Evolutionary conservation across 805 yeast genomes (phyloP), one percentile per base, ranked within the genome.

Genomic region (Monosporozyma unispora): DNA sequence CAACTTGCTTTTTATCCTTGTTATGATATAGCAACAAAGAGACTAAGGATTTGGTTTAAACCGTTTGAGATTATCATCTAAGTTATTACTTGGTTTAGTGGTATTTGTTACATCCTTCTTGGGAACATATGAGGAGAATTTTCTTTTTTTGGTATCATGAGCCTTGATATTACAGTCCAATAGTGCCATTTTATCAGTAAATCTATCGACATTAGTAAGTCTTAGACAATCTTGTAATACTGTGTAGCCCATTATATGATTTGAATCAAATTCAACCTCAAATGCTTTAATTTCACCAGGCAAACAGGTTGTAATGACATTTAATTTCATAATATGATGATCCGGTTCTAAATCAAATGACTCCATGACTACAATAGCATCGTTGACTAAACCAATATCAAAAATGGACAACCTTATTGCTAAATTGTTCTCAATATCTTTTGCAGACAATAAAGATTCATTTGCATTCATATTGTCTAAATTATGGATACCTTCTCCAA

Each of bases 301-400:
- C 10, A 55, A 44, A 27, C 56, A 54, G 4, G 61, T 55, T 6
- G 52, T 47, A 1, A 62, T 47, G 21, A 59, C 40, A 14, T 54
- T 49, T 18, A 57, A 56, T n/a, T 31, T 39, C 2, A 58, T 42
- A 10, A 48, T 51, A 18, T 37, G 44, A 22, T 45, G 46, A 25
- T 42, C 19, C 4, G 35, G 18, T 14, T 50, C 43, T 2, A 45
- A 23, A 16, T 51, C 48, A 21, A 57, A 50, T 11, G 46, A 14
- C 14, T 54, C 43, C 11, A 57, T 49, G 2, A 53, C 23, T 8
- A 58, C 22, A 12, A 57, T 45, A 8, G 60, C 54, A 50, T 64
- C 66, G 16, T 56, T 54, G 9, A 61, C 54, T 6, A 57, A 46
- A 2, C 64, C 66, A 16, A 63, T 46, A 33, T 58, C 45, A 44